phyloP scores from a whole-genome alignment of 108 stramenopile species.

The Cyclostephanos invisitatus region DNA sequence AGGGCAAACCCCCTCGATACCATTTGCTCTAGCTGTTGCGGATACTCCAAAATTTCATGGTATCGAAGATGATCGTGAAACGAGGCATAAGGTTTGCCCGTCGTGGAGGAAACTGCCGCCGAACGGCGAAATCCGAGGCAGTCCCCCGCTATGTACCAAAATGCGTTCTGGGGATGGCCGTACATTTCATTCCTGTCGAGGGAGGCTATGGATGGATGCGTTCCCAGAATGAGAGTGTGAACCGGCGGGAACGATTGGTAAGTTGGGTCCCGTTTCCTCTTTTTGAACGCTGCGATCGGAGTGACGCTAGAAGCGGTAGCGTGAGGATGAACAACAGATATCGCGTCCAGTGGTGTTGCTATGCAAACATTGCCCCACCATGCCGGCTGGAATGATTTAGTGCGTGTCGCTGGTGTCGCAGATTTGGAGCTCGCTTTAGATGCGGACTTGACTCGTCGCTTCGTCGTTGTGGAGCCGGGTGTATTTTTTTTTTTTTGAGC shows the following conservation, averaged over 20 bases:
- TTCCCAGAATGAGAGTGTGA: conserved; percentile 82
- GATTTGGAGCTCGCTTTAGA: not conserved
- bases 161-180: conserved; percentile 74
- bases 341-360: not conserved
- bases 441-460: conserved; percentile 4
- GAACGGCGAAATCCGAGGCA: conserved; percentile 72
- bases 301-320: not conserved
- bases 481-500: not conserved
- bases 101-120: conserved; percentile 40
- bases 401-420: conserved; percentile 12
- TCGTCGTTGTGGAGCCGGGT: not conserved
- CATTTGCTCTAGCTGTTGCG: conserved; percentile 57
- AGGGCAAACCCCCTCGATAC: conserved; percentile 70
- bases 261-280: not conserved
- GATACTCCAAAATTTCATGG: conserved; percentile 61
- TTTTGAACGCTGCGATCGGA: not conserved
- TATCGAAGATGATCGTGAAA: conserved; percentile 59
- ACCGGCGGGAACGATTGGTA: conserved; percentile 36
- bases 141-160: conserved; percentile 89
- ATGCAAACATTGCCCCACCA: conserved; percentile 52
- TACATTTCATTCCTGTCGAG: conserved; percentile 61
- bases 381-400: conserved; percentile 40
- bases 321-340: not conserved
- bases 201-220: conserved; percentile 66
- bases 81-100: conserved; percentile 58